Conservation (phyloP, 2,329 filamentous ascomycete genomes). For the Epichloe hybrida region DNA sequence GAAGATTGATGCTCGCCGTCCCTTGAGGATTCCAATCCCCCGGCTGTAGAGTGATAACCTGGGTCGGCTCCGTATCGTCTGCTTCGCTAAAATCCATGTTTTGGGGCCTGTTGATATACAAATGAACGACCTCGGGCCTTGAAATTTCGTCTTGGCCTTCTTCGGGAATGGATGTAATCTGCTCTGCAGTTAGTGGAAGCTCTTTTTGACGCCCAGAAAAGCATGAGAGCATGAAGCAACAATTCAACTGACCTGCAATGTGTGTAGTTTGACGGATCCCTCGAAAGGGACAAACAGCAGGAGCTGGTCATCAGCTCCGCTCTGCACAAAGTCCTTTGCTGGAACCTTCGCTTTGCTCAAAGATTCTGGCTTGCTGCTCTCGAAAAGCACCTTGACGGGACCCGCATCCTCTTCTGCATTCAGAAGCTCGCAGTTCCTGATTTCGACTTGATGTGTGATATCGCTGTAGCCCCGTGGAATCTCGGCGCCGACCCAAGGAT, state of each 20-base stretch:
- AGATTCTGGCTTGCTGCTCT: slow-evolving; percentile 49
- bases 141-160: slow-evolving; percentile 61
- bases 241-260: slow-evolving; percentile 41
- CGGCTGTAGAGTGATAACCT: slow-evolving; percentile 59
- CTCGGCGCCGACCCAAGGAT: slow-evolving; percentile 58
- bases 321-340: slow-evolving; percentile 77
- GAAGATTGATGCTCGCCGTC: slow-evolving; percentile 58
- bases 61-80: slow-evolving; percentile 69
- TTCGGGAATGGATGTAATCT: slow-evolving; percentile 72
- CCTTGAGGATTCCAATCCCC: slow-evolving; percentile 71
- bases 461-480: slow-evolving; percentile 72
- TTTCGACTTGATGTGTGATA: slow-evolving; percentile 69
- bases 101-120: slow-evolving; percentile 80
- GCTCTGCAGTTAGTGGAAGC: slow-evolving; percentile 9
- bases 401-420: slow-evolving; percentile 73
- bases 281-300: slow-evolving; percentile 89
- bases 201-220: not conserved
- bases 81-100: slow-evolving; percentile 93
- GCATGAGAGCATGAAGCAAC: not conserved
- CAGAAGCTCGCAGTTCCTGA: slow-evolving; percentile 68
- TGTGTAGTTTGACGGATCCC: slow-evolving; percentile 78
- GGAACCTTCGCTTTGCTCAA: slow-evolving; percentile 42
- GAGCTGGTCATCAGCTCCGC: slow-evolving; percentile 91
- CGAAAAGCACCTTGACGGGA: slow-evolving; percentile 60
- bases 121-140: slow-evolving; percentile 67